Evolutionary conservation across 208 protist species (phyloP).

Genomic region (Entamoeba histolytica): DNA sequence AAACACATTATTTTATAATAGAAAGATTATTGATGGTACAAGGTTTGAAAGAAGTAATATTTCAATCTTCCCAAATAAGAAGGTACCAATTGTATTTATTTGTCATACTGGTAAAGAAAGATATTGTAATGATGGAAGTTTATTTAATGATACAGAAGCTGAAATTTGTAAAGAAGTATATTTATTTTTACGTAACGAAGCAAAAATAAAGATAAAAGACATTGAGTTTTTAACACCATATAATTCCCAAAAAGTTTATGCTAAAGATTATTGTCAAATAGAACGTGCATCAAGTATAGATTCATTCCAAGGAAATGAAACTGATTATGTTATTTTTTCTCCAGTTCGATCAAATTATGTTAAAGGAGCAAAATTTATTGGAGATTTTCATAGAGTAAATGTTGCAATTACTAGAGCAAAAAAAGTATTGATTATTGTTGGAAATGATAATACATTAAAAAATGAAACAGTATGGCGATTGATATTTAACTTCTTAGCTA

Average conservation of each 20-base stretch:
- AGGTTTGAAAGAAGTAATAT: constrained; percentile 33
- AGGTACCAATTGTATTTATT: constrained; percentile 74
- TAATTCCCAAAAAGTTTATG: constrained; percentile 67
- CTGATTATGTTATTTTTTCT: constrained; percentile 84
- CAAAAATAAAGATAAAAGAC: constrained; percentile 32
- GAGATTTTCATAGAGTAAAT: constrained; percentile 71
- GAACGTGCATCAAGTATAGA: constrained; percentile 67
- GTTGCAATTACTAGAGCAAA: constrained; percentile 78
- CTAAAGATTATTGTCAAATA: constrained; percentile 46
- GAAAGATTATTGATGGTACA: constrained; percentile 72
- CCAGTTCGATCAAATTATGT: constrained; percentile 75
- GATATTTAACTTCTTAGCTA: background rate
- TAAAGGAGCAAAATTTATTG: constrained; percentile 73
- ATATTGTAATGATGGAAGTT: constrained; percentile 66
- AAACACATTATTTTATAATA: constrained; percentile 81
- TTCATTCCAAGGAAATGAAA: constrained; percentile 79
- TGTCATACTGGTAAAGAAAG: constrained; percentile 62
- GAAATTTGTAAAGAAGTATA: constrained; percentile 57
- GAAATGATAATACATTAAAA: constrained; percentile 61
- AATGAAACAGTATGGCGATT: background rate
- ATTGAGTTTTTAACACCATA: constrained; percentile 92
- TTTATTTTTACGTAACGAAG: constrained; percentile 46
- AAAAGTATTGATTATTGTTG: constrained; percentile 74
- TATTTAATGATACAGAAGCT: constrained; percentile 70
- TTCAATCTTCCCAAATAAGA: constrained; percentile 62